Conservation (phyloP, 2,329 filamentous ascomycete genomes). For the Aspergillus persii region DNA sequence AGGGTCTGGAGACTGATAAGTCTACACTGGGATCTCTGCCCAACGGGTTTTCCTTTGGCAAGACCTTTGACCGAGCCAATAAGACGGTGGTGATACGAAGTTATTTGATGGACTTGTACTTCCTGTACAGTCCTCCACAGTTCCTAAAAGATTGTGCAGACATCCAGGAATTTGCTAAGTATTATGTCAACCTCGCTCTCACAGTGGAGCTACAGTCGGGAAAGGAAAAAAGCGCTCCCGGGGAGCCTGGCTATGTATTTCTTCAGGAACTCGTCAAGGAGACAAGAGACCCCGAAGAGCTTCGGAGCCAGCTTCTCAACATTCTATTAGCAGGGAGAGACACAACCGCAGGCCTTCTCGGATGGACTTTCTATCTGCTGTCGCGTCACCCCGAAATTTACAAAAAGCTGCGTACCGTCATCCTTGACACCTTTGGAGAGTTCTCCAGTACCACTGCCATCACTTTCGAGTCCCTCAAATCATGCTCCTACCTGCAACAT, state of each 20-base stretch:
- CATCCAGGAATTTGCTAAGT: not conserved
- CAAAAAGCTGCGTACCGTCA: slow-evolving; percentile 6
- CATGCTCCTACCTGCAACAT: slow-evolving; percentile 35
- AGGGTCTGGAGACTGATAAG: not conserved
- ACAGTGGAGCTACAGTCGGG: slow-evolving; percentile 8
- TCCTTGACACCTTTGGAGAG: slow-evolving; percentile 11
- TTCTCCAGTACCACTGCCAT: slow-evolving; percentile 36
- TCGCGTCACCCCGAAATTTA: slow-evolving; percentile 10
- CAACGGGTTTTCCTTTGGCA: not conserved
- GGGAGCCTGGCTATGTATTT: slow-evolving; percentile 41
- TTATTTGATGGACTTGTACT: not conserved
- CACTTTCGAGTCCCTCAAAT: slow-evolving; percentile 42
- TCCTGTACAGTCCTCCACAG: not conserved
- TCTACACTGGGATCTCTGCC: not conserved
- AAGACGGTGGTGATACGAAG: not conserved
- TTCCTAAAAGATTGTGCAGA: not conserved
- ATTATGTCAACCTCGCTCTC: not conserved
- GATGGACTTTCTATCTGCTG: slow-evolving; percentile 30
- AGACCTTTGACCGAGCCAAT: not conserved
- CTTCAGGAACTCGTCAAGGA: slow-evolving; percentile 48
- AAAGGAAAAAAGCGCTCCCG: slow-evolving; percentile 20
- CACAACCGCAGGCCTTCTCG: slow-evolving; percentile 48
- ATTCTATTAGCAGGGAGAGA: slow-evolving; percentile 54
- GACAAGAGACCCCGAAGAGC: slow-evolving; percentile 45
- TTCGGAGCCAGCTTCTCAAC: slow-evolving; percentile 49